Evolutionary conservation across 306 rosid species (phyloP).

Genomic region (Vigna angularis): DNA sequence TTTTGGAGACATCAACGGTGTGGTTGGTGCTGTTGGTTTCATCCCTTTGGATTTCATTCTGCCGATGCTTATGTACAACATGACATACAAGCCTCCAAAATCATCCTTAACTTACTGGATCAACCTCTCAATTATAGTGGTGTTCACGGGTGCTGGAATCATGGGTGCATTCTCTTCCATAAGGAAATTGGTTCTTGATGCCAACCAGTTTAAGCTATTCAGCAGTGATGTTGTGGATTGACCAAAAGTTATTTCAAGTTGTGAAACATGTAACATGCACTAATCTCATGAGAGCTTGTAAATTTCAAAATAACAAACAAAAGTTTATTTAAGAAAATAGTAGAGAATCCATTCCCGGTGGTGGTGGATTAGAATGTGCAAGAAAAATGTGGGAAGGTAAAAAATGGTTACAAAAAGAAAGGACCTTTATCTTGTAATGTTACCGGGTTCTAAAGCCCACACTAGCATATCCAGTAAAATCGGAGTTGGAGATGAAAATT

Average conservation of each 20-base stretch:
- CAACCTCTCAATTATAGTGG: conserved; percentile 77
- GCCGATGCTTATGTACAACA: conserved; percentile 94
- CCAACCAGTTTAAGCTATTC: conserved; percentile 78
- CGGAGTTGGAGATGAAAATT: too few relatives aligned
- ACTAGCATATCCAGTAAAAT: too few relatives aligned
- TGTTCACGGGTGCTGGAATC: conserved; percentile 77
- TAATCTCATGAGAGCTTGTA: neutral
- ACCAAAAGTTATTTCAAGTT: neutral
- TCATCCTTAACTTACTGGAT: conserved; percentile 70
- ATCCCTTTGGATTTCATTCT: conserved; percentile 93
- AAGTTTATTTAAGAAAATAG: too few relatives aligned
- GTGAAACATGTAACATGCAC: neutral
- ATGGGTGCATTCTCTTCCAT: conserved; percentile 85
- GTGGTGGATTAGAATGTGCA: too few relatives aligned
- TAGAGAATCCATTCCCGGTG: neutral
- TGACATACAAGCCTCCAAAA: conserved; percentile 74
- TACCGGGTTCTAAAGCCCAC: too few relatives aligned
- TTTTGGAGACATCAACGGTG: conserved; percentile 85
- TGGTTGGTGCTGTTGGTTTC: conserved; percentile 93
- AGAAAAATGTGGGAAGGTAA: too few relatives aligned
- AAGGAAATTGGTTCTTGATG: conserved; percentile 84
- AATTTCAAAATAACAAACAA: neutral
- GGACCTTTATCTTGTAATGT: too few relatives aligned
- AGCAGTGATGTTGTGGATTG: conserved; percentile 69
- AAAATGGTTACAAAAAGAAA: too few relatives aligned